Percentiles rank a stretch among this genome's conserved stretches.
phyloP scores from a whole-genome alignment of 225 moss, liverwort and hornwort genomes.

The Pleurozium schreberi region DNA sequence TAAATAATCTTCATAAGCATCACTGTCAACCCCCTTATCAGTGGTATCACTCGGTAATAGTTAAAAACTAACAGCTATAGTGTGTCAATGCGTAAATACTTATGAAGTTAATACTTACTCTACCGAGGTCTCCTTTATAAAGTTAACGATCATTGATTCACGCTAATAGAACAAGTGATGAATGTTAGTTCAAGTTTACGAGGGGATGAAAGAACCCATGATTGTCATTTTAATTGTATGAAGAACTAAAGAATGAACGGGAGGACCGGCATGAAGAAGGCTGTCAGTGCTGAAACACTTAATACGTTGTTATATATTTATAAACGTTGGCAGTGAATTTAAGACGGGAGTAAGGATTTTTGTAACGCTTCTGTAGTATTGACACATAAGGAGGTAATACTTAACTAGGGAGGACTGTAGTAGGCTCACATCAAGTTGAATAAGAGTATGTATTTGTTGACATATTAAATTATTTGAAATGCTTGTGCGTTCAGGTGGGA shows the following conservation, averaged over 20 bases:
- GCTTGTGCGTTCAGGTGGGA: slow-evolving; percentile 45
- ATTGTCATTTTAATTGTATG: neutral
- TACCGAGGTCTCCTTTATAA: neutral
- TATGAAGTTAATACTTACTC: neutral
- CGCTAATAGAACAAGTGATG: neutral
- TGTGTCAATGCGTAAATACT: neutral
- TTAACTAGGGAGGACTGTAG: neutral
- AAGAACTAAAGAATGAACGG: neutral
- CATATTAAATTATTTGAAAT: neutral
- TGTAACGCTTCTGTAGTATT: neutral
- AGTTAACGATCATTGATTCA: neutral
- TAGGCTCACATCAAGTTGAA: neutral
- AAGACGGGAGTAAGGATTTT: neutral
- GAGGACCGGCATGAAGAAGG: neutral
- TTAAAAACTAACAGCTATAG: neutral
- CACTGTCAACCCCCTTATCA: neutral
- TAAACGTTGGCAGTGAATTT: neutral
- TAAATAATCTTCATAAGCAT: neutral
- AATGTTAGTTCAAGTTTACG: neutral
- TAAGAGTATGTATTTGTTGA: neutral
- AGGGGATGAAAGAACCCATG: neutral
- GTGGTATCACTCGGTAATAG: neutral
- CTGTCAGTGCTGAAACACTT: neutral
- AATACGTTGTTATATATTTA: neutral
- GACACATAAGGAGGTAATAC: neutral